Evolutionary conservation across 2,329 filamentous ascomycete species (phyloP).

Genomic region (Microsporum ferrugineum): DNA sequence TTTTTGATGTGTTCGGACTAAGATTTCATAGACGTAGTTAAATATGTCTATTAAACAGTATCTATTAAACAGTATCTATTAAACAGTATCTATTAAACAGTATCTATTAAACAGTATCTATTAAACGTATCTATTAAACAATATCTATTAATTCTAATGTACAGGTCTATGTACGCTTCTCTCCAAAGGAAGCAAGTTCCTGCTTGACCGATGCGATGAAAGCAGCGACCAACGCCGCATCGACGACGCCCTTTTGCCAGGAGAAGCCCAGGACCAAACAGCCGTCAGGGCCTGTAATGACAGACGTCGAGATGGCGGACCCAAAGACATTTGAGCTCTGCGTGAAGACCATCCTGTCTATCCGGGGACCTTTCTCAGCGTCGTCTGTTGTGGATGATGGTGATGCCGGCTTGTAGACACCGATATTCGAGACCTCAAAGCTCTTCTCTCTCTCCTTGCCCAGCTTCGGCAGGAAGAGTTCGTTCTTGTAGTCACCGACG

Average conservation of each 20-base stretch:
- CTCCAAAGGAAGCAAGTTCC: not conserved
- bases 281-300: constrained; percentile 36
- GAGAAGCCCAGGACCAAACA: constrained; percentile 31
- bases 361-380: constrained; percentile 14
- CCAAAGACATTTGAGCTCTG: constrained; percentile 33
- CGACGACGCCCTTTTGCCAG: constrained; percentile 24
- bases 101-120: too few relatives aligned
- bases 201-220: not conserved
- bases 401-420: constrained; percentile 21
- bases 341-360: constrained; percentile 36
- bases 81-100: too few relatives aligned
- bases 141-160: too few relatives aligned
- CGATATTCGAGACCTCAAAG: constrained; percentile 40
- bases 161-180: not conserved
- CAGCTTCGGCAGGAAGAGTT: constrained; percentile 27
- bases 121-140: too few relatives aligned
- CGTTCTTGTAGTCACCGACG: constrained; percentile 28
- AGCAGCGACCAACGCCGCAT: not conserved
- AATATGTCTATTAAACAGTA: too few relatives aligned
- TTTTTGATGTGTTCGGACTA: not conserved
- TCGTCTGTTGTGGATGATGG: not conserved
- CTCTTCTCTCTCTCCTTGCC: constrained; percentile 29
- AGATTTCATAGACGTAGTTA: too few relatives aligned
- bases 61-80: too few relatives aligned
- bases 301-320: constrained; percentile 29